Percentiles rank a stretch among this genome's conserved stretches.
Evolutionary conservation across 2,329 filamentous ascomycete species (phyloP).

Genomic region (Trichoderma atrobrunneum): DNA sequence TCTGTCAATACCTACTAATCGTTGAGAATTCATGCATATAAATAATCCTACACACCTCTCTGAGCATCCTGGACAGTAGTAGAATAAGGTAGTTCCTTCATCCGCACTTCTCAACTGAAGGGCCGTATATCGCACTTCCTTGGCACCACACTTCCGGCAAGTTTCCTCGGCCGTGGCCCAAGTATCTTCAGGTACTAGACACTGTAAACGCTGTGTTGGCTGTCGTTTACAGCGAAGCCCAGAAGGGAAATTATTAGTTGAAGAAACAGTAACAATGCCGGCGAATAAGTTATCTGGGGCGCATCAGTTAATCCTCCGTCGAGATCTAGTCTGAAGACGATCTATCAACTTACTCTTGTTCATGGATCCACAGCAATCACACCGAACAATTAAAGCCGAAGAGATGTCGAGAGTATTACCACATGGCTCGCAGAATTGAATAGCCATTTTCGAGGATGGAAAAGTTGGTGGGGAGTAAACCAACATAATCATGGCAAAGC

Average conservation of each 20-base stretch:
- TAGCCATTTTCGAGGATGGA: not conserved
- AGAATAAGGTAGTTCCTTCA: not conserved
- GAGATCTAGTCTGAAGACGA: not conserved
- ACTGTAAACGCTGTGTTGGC: not conserved
- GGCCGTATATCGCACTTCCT: not conserved
- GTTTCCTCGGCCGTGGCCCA: not conserved
- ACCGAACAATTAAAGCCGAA: not conserved
- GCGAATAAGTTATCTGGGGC: not conserved
- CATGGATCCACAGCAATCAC: not conserved
- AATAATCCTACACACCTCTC: not conserved
- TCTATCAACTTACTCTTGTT: not conserved
- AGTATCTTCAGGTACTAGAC: not conserved
- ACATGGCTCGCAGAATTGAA: not conserved
- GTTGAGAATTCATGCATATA: not conserved
- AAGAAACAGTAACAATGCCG: not conserved
- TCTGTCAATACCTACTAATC: not conserved
- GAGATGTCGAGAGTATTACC: not conserved
- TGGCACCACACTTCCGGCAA: not conserved
- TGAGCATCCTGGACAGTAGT: not conserved
- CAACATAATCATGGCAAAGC: not conserved
- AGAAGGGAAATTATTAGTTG: not conserved
- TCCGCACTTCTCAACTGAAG: not conserved
- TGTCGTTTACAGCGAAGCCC: not conserved
- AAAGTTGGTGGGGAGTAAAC: not conserved
- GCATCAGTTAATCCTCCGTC: not conserved